Conservation (phyloP, 768 basidiomycete genomes). For the Boletellus sp. region DNA sequence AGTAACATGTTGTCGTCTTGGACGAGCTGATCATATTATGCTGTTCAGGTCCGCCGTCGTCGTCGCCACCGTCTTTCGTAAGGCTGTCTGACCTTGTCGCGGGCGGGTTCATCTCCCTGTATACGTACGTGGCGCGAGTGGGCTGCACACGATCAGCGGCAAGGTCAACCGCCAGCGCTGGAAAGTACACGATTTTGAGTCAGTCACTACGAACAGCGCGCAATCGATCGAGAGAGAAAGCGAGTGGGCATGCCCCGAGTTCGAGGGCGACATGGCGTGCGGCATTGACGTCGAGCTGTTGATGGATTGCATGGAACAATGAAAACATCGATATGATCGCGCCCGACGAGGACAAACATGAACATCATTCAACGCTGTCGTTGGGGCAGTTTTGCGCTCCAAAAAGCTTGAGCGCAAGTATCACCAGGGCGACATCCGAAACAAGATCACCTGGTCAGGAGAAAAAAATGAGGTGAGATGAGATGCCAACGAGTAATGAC, state of each 20-base stretch:
- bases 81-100: background rate
- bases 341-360: background rate
- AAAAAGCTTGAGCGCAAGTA: background rate
- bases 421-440: background rate
- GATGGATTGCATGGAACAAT: background rate
- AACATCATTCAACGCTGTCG: conserved; percentile 3
- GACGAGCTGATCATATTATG: too few species aligned
- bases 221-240: background rate
- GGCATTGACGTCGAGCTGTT: background rate
- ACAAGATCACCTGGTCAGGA: background rate
- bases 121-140: conserved; percentile 13
- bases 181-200: too few species aligned
- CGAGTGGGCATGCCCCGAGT: background rate
- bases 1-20: too few species aligned
- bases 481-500: background rate
- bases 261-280: background rate
- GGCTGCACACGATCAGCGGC: conserved; percentile 11
- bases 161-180: background rate
- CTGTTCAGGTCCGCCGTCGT: background rate
- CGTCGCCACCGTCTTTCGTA: background rate
- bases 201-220: background rate
- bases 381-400: background rate
- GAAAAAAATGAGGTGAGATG: background rate
- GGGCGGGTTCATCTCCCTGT: background rate
- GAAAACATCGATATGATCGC: background rate